Percentiles rank a stretch among this genome's conserved stretches.
phyloP scores from a whole-genome alignment of 2,329 filamentous ascomycete genomes.

The Penicillium sp. region DNA sequence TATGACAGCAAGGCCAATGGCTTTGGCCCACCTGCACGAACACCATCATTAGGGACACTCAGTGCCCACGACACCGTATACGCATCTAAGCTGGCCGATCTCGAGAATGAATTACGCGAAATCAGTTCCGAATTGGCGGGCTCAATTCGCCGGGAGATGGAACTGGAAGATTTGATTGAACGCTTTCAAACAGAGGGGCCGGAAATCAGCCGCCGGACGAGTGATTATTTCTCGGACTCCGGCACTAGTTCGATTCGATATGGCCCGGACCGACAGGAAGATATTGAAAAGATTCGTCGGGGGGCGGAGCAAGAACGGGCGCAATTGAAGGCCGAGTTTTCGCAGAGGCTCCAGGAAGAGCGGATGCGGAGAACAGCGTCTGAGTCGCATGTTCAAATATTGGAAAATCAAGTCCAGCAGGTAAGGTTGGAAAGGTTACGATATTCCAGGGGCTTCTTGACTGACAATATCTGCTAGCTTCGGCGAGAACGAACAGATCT shows the following conservation, averaged over 20 bases:
- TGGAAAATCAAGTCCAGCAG: constrained; percentile 77
- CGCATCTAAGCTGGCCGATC: constrained; percentile 72
- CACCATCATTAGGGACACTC: constrained; percentile 50
- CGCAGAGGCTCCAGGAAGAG: constrained; percentile 85
- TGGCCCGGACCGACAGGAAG: constrained; percentile 66
- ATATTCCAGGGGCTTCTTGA: not conserved
- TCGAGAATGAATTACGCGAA: constrained; percentile 92
- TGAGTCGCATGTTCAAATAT: constrained; percentile 79
- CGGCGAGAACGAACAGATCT: constrained; percentile 59
- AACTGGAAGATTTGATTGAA: constrained; percentile 92
- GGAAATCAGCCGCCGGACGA: constrained; percentile 73
- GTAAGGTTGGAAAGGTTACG: constrained; percentile 38
- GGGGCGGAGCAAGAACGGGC: constrained; percentile 90
- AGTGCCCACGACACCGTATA: constrained; percentile 49
- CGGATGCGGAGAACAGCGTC: constrained; percentile 72
- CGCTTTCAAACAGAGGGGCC: constrained; percentile 74
- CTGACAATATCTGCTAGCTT: constrained; percentile 33
- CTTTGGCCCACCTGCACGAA: constrained; percentile 48
- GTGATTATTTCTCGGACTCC: constrained; percentile 98
- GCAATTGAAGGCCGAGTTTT: constrained; percentile 80
- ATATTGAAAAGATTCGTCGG: constrained; percentile 81
- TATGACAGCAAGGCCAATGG: constrained; percentile 58
- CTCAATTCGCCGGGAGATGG: constrained; percentile 94
- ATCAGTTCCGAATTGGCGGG: constrained; percentile 90
- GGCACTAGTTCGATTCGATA: constrained; percentile 83